These are phyloP conservation scores for Setomelanomma holmii DNA, from an alignment of 2,329 filamentous ascomycete genomes.

Conservation along the genomic window DNA sequence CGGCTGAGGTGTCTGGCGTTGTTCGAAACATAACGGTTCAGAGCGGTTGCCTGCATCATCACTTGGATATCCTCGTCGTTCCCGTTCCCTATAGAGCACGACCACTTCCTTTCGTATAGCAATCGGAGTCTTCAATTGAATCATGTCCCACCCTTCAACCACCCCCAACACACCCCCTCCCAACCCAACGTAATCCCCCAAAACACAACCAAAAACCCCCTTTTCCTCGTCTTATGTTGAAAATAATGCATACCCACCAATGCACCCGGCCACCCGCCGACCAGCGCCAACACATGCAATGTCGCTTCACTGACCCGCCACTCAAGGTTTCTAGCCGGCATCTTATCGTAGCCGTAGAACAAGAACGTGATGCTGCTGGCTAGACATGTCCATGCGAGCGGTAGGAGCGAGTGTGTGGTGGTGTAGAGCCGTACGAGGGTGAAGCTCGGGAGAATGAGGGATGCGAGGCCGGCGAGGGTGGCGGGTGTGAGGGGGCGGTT, in stretches of 20 bases:
- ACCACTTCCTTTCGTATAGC: too few species aligned
- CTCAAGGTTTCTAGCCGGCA: conserved; percentile 39
- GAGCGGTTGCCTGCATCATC: too few species aligned
- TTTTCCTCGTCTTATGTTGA: conserved; percentile 47
- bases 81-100: too few species aligned
- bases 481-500: conserved; percentile 34
- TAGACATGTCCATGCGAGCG: conserved; percentile 22
- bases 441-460: conserved; percentile 64
- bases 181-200: conserved; percentile 41
- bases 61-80: too few species aligned
- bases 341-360: conserved; percentile 46
- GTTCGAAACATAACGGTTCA: background rate
- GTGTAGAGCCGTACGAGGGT: conserved; percentile 51
- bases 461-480: conserved; percentile 29
- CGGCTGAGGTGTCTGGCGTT: conserved; percentile 1
- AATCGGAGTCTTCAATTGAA: conserved; percentile 4
- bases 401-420: conserved; percentile 19
- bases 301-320: conserved; percentile 44
- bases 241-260: conserved; percentile 45
- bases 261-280: conserved; percentile 46
- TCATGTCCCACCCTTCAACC: conserved; percentile 24
- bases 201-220: conserved; percentile 35
- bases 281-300: conserved; percentile 35
- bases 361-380: conserved; percentile 37
- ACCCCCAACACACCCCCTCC: conserved; percentile 33